Base-by-base conservation (phyloP, 129 eudicot species). In the Apium graveolens region DNA sequence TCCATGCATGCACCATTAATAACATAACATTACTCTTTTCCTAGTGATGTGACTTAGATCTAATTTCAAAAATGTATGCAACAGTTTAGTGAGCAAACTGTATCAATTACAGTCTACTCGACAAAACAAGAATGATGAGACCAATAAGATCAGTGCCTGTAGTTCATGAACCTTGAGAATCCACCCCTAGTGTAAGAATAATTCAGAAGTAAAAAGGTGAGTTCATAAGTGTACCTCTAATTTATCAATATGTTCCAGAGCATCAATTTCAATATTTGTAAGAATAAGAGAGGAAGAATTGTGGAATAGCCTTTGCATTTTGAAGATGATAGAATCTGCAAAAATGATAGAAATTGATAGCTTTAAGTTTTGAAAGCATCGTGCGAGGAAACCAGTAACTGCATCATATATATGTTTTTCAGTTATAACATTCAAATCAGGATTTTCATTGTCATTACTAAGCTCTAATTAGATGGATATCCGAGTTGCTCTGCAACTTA, bases 231-330 rank as follows among this genome's bases (percentile, higher is more conserved):
- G 65, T 89, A 92, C 99, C 97, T 90, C 93, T 32, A 85, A 79
- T 46, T 90, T 85, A 57, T 90, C 96, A 5, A 86, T 86, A 53
- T 86, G 80, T 79, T 87, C 80, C 70, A 92, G 78, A 63, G 85
- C 82, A 26, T 89, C 96, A 76, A 96, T 76, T 26, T 75, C 82
- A 74, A 96, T 68, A 76, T 92, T 89, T 46, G 96, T 82, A 10
- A 96, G 89, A 78, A 87, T 81, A 78, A 85, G 84, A 21, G 95
- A 89, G 31, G 87, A 86, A 53, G 99, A 87, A 16, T 76, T 76
- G 43, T 44, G 69, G 76, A 87, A 74, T 27, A 92, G 86, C 78
- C 85, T 85, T 85, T 88, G 89, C 87, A 96, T 35, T 78, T 84
- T 83, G 66, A 62, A 82, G 65, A 81, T 84, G 76, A 95, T 81